These are phyloP conservation scores for Melastoma malabathricum DNA, from an alignment of 345 rosid genomes.

Conservation along the genomic window DNA sequence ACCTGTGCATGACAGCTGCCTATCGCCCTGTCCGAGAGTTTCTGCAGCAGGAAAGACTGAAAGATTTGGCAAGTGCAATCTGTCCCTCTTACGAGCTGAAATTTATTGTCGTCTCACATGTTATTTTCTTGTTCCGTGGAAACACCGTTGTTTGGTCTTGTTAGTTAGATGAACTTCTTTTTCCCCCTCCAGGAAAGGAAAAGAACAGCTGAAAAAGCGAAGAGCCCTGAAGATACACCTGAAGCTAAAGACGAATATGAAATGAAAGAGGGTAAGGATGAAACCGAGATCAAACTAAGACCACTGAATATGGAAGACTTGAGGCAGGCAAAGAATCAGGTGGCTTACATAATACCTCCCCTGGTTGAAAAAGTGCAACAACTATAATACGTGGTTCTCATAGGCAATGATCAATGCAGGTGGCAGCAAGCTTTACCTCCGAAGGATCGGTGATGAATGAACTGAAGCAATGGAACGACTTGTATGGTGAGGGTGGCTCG, in stretches of 20 bases:
- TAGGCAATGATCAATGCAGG: conserved; percentile 24
- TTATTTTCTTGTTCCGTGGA: not conserved
- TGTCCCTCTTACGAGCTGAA: not conserved
- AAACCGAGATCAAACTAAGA: conserved; percentile 46
- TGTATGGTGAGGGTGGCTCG: conserved; percentile 88
- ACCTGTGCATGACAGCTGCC: conserved; percentile 88
- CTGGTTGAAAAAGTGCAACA: not conserved
- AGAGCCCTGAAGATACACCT: conserved; percentile 32
- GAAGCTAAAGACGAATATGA: conserved; percentile 47
- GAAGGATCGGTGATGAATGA: conserved; percentile 69
- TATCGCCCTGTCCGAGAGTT: conserved; percentile 91
- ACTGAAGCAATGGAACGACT: conserved; percentile 84
- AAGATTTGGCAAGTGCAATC: conserved; percentile 41
- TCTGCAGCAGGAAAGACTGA: conserved; percentile 66
- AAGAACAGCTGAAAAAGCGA: conserved; percentile 44
- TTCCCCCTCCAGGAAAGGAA: conserved; percentile 43
- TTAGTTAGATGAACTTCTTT: conserved; percentile 2
- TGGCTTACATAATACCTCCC: conserved; percentile 3
- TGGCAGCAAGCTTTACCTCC: conserved; percentile 80
- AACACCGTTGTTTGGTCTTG: not conserved
- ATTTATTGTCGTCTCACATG: not conserved
- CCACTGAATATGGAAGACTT: conserved; percentile 82
- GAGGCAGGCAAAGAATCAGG: conserved; percentile 93
- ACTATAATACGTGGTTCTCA: not conserved
- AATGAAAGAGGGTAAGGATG: conserved; percentile 30